Evolutionary conservation across 2,329 filamentous ascomycete genomes (phyloP).

Genomic region (Apiospora malaysiana): DNA sequence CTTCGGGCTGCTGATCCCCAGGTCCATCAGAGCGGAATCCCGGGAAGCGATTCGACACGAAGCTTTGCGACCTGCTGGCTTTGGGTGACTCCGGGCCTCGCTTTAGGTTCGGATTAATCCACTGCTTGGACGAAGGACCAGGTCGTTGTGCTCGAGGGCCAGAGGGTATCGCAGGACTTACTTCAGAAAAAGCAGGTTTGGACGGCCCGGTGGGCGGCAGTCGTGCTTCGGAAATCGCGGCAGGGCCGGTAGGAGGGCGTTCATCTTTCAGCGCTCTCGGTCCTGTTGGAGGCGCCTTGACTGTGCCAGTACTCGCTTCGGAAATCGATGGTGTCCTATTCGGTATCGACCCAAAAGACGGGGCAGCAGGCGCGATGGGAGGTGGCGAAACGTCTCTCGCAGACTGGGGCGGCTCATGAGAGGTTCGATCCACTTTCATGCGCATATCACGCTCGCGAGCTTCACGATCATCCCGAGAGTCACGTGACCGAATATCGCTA

Average conservation of each 20-base stretch:
- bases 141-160: conserved; percentile 59
- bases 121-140: conserved; percentile 63
- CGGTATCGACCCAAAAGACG: conserved; percentile 62
- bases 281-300: conserved; percentile 60
- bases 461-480: conserved; percentile 60
- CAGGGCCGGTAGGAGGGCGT: conserved; percentile 50
- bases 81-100: conserved; percentile 57
- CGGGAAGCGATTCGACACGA: conserved; percentile 47
- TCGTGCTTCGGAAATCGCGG: conserved; percentile 43
- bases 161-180: conserved; percentile 56
- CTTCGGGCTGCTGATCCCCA: conserved; percentile 48
- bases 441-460: conserved; percentile 44
- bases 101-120: conserved; percentile 62
- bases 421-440: conserved; percentile 57
- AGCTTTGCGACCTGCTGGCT: conserved; percentile 55
- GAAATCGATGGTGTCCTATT: conserved; percentile 48
- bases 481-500: conserved; percentile 45
- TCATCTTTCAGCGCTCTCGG: conserved; percentile 58
- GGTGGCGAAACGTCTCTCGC: conserved; percentile 62
- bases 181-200: conserved; percentile 49
- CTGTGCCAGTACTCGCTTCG: conserved; percentile 44
- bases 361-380: conserved; percentile 62
- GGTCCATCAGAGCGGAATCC: conserved; percentile 43
- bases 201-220: conserved; percentile 48
- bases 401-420: conserved; percentile 54